Base-by-base conservation (phyloP, 108 stramenopile species). In the Discostella stelligeroides region DNA sequence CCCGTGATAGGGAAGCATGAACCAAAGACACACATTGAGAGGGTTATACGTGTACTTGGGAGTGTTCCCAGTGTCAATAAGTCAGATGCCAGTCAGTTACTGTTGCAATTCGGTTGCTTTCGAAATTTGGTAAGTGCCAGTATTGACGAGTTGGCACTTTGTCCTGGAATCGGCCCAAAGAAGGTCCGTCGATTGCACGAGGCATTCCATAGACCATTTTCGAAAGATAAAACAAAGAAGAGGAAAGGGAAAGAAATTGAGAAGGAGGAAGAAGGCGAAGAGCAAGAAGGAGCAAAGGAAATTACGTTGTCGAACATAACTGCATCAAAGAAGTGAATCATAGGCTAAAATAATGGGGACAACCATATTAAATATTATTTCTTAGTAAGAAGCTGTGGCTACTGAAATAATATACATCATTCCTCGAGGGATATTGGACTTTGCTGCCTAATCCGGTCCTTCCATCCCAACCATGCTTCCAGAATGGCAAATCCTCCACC, bases 161-260 rank as follows among this genome's bases (percentile, higher is more conserved):
- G 89, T 57, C 86, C 85, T 11, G 96, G 96, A 28, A 49, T 96
- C 60, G 95, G 95, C 8, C 81, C 73, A 20, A 85, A 90, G 60
- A 96, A 96, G 75, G 90, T 92, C 2, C 58, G 70, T 57, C 61
- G 90, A 34, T 62, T 96, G 21, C 76, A 76, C 28, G 91, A 91
- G 56, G 92, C 91, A 15, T 83, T 96, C 13, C 86, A 88, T 60
- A 77, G 83, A 54, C 95, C 95, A 18, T 94, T 96, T 73, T 87
- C 88, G 14, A 84, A 41, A 40, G 66, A 57, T 18, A 42, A 21
- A 21, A 55, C 56, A 49, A 75, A 74, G 67, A 70, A 53, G 27
- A 63, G 67, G 27, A 74, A 69, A 46, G 54, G 34, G 59, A 50
- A 60, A 40, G 63, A 45, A 21, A 63, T 10, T 20, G 59, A 59